Evolutionary conservation across 345 rosid genomes (phyloP).

Genomic region (Rhizophora apiculata): DNA sequence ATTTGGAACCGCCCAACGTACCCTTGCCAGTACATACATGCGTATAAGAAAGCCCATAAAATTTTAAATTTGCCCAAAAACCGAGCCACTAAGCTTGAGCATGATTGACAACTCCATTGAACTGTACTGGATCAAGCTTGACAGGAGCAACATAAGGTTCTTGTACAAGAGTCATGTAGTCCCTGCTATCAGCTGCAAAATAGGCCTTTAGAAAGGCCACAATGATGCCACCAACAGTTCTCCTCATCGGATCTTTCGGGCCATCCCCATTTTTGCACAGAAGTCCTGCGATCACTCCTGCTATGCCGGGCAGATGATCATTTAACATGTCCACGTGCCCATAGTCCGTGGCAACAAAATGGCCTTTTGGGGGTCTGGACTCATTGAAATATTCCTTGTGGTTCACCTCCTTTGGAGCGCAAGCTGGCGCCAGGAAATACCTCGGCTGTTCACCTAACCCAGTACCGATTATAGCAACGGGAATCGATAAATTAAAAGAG

Average conservation of each 20-base stretch:
- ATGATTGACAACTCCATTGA: neutral
- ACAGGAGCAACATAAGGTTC: conserved; percentile 31
- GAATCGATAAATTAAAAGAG: conserved; percentile 27
- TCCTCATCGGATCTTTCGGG: conserved; percentile 28
- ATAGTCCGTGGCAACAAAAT: conserved; percentile 32
- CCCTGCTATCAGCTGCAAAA: conserved; percentile 15
- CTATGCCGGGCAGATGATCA: conserved; percentile 14
- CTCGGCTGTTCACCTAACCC: conserved; percentile 23
- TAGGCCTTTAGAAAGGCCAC: conserved; percentile 37
- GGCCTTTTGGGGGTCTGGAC: conserved; percentile 31
- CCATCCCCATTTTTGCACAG: conserved; percentile 20
- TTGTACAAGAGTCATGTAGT: conserved; percentile 16
- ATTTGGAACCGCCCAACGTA: too few species aligned
- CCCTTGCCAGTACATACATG: too few species aligned
- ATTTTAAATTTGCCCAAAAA: too few species aligned
- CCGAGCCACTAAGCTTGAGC: too few species aligned
- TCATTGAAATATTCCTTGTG: conserved; percentile 33
- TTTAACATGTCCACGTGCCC: conserved; percentile 47
- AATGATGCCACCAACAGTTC: conserved; percentile 32
- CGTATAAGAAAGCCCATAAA: too few species aligned
- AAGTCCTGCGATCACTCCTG: neutral
- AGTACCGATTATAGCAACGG: conserved; percentile 31
- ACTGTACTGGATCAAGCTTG: conserved; percentile 10
- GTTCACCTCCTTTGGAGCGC: conserved; percentile 33
- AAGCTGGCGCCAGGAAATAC: conserved; percentile 7